These are phyloP conservation scores for Dipteronia dyeriana DNA, from an alignment of 345 rosid genomes.

Conservation along the genomic window DNA sequence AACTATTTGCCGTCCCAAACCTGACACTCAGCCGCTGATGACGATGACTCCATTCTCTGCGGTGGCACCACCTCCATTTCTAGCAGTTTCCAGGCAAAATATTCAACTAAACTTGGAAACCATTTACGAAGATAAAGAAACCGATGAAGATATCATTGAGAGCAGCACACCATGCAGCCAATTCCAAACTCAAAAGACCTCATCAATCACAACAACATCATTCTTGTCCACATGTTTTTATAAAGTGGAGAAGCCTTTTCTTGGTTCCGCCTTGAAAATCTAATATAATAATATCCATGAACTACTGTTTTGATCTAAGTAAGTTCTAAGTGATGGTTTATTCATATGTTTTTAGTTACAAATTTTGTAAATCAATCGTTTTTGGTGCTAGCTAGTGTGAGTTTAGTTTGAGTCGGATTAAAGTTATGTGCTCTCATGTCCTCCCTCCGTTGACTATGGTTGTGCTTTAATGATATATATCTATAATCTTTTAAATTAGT, in stretches of 20 bases:
- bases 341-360: too few relatives aligned
- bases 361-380: too few relatives aligned
- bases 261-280: background rate
- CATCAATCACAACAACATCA: background rate
- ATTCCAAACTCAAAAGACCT: background rate
- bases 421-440: too few relatives aligned
- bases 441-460: too few relatives aligned
- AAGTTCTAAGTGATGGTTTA: too few relatives aligned
- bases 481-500: too few relatives aligned
- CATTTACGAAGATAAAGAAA: slow-evolving; percentile 37
- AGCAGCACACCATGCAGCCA: background rate
- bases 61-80: slow-evolving; percentile 26
- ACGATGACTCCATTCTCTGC: slow-evolving; percentile 37
- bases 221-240: slow-evolving; percentile 22
- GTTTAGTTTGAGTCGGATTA: too few relatives aligned
- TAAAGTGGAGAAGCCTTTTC: slow-evolving; percentile 15
- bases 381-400: too few relatives aligned
- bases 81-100: slow-evolving; percentile 16
- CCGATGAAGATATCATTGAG: slow-evolving; percentile 21
- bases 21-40: slow-evolving; percentile 5
- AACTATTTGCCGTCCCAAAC: slow-evolving; percentile 8
- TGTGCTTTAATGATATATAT: too few relatives aligned
- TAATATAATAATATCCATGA: background rate
- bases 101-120: slow-evolving; percentile 29
- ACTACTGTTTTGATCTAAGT: background rate